These are phyloP conservation scores for Saccharomycopsis oosterbeekiorum DNA, from an alignment of 805 yeast genomes.

Conservation along the genomic window DNA sequence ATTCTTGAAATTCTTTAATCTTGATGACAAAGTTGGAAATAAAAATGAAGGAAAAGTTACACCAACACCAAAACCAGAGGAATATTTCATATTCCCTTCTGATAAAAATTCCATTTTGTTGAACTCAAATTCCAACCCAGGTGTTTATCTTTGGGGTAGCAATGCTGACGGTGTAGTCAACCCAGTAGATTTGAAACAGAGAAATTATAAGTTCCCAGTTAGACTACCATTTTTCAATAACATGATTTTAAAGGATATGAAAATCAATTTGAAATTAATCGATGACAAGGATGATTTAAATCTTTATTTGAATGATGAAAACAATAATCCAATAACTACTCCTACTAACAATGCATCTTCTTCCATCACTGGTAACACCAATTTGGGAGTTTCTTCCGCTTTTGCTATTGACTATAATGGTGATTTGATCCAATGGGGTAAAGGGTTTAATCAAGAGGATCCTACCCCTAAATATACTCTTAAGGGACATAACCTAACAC, in stretches of 20 bases:
- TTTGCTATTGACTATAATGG: constrained; percentile 62
- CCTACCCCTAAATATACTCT: constrained; percentile 30
- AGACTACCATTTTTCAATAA: constrained; percentile 59
- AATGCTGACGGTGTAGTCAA: constrained; percentile 32
- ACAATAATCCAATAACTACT: constrained; percentile 27
- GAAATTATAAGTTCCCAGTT: constrained; percentile 40
- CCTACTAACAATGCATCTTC: constrained; percentile 16
- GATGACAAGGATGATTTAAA: constrained; percentile 15
- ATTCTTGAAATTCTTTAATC: constrained; percentile 26
- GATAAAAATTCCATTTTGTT: constrained; percentile 19
- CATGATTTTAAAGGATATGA: constrained; percentile 45
- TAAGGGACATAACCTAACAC: constrained; percentile 35
- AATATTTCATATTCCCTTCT: constrained; percentile 24
- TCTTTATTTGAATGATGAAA: constrained; percentile 10
- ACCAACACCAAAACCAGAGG: constrained; percentile 18
- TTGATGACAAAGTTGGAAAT: not conserved
- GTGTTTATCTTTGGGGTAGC: constrained; percentile 58
- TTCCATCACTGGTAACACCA: not conserved
- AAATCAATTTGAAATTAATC: constrained; percentile 25
- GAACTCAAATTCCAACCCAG: constrained; percentile 35
- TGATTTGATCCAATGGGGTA: constrained; percentile 65
- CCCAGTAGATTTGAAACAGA: constrained; percentile 20
- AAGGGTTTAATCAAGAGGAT: constrained; percentile 27
- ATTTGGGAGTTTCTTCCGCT: constrained; percentile 26
- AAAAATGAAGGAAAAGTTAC: constrained; percentile 19